Base-by-base conservation (phyloP, 1,139 yeast genomes). In the Scheffersomyces titani region DNA sequence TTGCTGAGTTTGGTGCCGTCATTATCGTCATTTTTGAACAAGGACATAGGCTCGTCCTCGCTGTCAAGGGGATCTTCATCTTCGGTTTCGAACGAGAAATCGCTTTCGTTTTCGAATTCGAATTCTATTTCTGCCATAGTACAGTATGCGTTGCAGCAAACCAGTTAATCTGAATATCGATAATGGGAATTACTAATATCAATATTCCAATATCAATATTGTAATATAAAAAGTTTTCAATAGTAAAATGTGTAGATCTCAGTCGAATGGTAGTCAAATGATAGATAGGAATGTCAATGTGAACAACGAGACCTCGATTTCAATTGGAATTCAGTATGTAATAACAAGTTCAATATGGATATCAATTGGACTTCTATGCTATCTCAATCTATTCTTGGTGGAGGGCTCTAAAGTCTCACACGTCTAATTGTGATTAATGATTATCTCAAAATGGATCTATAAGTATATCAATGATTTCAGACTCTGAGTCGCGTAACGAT, bases 1-100 rank as follows among this genome's bases (percentile, higher is more conserved):
- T 20, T 36, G 21, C 51, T 55, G 53, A 53, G 56, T 9, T 40
- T 40, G 50, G 58, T 21, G 3, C 52, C 13, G 20, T 22, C 46
- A 22, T 30, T 19, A 20, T 19, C 16, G 50, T 18, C 19, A 16
- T 52, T 30, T 45, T 20, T 45, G 44, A 19, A 22, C 20, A 45
- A n/a, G 50, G 9, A 44, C 19, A 22, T 44, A 18, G 44, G 49
- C 6, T 46, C 22, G 18, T 20, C 24, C 16, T 46, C 24, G 49
- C 24, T 13, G 19, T 19, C 24, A 46, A 19, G 16, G 19, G 9
- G 7, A n/a, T 46, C 49, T 5, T 57, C 59, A n/a, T 47, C 49
- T 22, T 46, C 49, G 22, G 49, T 19, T n/a, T 46, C 49, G n/a
- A 46, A 46, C 24, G 49, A 46, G 49, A 46, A 46, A 22, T 46